A percentile compares a stretch with the other conserved stretches of the same genome.
Conservation (phyloP, 805 yeast species). For the Limtongia smithiae region DNA sequence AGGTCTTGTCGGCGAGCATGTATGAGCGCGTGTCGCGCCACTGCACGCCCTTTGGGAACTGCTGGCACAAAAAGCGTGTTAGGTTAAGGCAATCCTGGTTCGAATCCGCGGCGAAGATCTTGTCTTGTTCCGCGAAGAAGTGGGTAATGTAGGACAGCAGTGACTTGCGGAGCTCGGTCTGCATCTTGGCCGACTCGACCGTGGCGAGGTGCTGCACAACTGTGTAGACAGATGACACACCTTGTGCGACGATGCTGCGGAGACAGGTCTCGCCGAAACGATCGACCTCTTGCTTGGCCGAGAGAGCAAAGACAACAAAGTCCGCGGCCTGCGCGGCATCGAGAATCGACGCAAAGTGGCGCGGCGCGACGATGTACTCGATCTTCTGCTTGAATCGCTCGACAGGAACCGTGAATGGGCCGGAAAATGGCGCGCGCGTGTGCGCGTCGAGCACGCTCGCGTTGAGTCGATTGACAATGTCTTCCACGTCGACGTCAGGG, state of each 20-base stretch:
- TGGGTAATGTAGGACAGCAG: slow-evolving; percentile 63
- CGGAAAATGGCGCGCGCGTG: slow-evolving; percentile 12
- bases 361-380: slow-evolving; percentile 68
- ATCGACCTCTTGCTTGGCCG: slow-evolving; percentile 82
- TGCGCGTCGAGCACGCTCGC: slow-evolving; percentile 30
- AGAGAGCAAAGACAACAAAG: slow-evolving; percentile 82
- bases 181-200: slow-evolving; percentile 70
- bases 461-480: slow-evolving; percentile 32
- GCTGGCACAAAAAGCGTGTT: slow-evolving; percentile 74
- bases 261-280: slow-evolving; percentile 83
- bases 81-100: slow-evolving; percentile 69
- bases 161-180: slow-evolving; percentile 63
- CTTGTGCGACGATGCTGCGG: slow-evolving; percentile 86
- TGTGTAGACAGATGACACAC: slow-evolving; percentile 77
- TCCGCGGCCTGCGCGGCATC: slow-evolving; percentile 90
- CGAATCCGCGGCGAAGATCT: slow-evolving; percentile 65
- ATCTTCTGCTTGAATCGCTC: slow-evolving; percentile 70
- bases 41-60: slow-evolving; percentile 73
- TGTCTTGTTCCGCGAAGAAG: slow-evolving; percentile 78
- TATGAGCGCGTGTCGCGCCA: slow-evolving; percentile 97
- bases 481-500: slow-evolving; percentile 51
- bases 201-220: slow-evolving; percentile 69
- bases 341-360: slow-evolving; percentile 64
- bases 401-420: slow-evolving; percentile 35
- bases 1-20: slow-evolving; percentile 65